Evolutionary conservation across 495 filamentous ascomycete genomes (phyloP), one percentile per base, ranked within the genome.

Genomic region (Tuber microsphaerosporum): DNA sequence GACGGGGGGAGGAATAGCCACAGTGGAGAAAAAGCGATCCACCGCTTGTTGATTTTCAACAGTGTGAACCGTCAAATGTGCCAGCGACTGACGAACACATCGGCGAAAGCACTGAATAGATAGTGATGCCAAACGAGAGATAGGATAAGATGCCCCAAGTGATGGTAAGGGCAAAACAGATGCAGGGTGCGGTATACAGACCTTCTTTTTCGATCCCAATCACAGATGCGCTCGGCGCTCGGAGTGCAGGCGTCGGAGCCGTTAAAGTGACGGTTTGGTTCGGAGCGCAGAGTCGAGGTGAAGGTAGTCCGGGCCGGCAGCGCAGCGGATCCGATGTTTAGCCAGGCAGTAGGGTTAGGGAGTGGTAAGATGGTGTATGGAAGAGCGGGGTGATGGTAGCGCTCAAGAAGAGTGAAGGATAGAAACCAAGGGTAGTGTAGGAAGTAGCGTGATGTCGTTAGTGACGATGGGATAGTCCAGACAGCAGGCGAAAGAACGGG

Each of bases 401-500:
- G 76, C 77, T 74, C 74, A 72, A 68, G 70, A 80, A 75, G 77
- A 78, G 75, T 75, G 80, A 80, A 65, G 77, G 80, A 77, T 77
- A 81, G 72, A 75, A 84, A 77, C 77, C 44, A 77, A 76, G 45
- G 71, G 75, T 39, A 42, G 75, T 72, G 78, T 65, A 34, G 31
- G 76, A 41, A 41, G 72, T 41, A 51, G 42, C 43, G 46, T 22
- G 76, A 78, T 45, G 79, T 75, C 75, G 74, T 72, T 39, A 73
- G 82, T 77, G 81, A 75, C 20, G 71, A 70, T 70, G 39, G 73
- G 31, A 37, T 2, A 65, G 43, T 37, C 46, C 69, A 42, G 73
- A 20, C 81, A 83, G 77, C 80, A 78, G 79, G 81, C 82, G 75
- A 81, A 82, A 84, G 82, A 70, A 69, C 76, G 72, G 75, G 43